phyloP scores from a whole-genome alignment of 306 rosid species.

The Begonia fuchsioides region DNA sequence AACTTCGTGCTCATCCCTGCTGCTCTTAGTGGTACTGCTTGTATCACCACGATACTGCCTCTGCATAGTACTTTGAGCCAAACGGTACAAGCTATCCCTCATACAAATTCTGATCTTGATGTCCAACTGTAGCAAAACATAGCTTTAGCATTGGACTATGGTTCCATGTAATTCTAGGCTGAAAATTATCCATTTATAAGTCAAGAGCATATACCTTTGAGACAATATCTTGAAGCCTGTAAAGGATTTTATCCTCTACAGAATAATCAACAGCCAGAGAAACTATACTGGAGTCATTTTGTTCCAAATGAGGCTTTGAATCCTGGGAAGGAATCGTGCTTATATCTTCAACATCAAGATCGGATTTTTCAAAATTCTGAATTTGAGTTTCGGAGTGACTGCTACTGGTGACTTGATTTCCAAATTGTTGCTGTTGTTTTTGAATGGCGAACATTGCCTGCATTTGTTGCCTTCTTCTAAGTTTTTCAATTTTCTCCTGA shows the following conservation, averaged over 20 bases:
- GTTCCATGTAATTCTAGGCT: conserved; percentile 19
- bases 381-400: conserved; percentile 36
- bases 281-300: conserved; percentile 55
- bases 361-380: conserved; percentile 32
- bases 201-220: conserved; percentile 56
- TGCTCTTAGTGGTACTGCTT: conserved; percentile 39
- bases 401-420: conserved; percentile 34
- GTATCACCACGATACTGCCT: conserved; percentile 54
- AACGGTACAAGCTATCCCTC: conserved; percentile 80
- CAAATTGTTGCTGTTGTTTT: conserved; percentile 61
- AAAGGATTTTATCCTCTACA: conserved; percentile 45
- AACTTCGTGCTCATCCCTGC: conserved; percentile 39
- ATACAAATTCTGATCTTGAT: conserved; percentile 53
- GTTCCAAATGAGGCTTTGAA: conserved; percentile 39
- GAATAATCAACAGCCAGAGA: conserved; percentile 36
- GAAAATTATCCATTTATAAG: conserved; percentile 20
- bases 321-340: conserved; percentile 31
- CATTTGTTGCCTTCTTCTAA: conserved; percentile 88
- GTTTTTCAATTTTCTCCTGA: conserved; percentile 84
- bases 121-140: conserved; percentile 67
- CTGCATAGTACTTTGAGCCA: conserved; percentile 69
- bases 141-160: conserved; percentile 29
- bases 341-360: conserved; percentile 37
- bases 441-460: conserved; percentile 95
- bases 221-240: conserved; percentile 57